These are phyloP conservation scores for Syzygium syzygioides DNA, from an alignment of 441 rosid species.

Conservation along the genomic window DNA sequence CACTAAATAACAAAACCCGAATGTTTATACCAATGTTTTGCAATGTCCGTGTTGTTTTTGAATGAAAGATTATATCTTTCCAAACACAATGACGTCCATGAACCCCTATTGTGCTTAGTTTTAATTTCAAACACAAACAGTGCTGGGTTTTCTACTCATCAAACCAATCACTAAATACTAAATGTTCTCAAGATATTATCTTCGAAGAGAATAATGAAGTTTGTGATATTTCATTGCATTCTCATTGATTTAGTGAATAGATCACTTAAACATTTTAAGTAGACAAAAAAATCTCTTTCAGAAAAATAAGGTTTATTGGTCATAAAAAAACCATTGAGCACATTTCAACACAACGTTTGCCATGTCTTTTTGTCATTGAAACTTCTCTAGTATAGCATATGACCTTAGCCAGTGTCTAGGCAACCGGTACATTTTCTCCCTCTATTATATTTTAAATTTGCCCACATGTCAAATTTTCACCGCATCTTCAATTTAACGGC, in stretches of 20 bases:
- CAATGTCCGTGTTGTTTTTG: not conserved
- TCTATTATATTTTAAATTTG: not conserved
- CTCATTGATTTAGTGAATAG: not conserved
- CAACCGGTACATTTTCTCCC: not conserved
- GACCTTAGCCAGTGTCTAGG: not conserved
- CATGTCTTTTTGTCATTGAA: not conserved
- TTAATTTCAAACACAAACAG: not conserved
- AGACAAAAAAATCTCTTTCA: not conserved
- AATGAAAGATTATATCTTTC: not conserved
- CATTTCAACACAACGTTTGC: not conserved
- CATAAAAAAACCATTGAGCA: not conserved
- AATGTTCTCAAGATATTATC: not conserved
- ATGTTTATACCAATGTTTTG: not conserved
- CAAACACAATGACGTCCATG: not conserved
- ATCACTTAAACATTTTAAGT: not conserved
- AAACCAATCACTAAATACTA: too few species aligned
- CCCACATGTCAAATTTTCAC: too few species aligned
- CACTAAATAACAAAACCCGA: not conserved
- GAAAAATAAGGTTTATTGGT: not conserved
- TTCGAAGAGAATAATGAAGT: not conserved
- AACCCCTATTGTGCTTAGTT: not conserved
- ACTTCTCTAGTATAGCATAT: not conserved
- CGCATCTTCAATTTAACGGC: too few species aligned
- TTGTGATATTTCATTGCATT: not conserved
- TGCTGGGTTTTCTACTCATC: not conserved